Evolutionary conservation across 129 eudicot species (phyloP).

Genomic region (Artemisia argyi): DNA sequence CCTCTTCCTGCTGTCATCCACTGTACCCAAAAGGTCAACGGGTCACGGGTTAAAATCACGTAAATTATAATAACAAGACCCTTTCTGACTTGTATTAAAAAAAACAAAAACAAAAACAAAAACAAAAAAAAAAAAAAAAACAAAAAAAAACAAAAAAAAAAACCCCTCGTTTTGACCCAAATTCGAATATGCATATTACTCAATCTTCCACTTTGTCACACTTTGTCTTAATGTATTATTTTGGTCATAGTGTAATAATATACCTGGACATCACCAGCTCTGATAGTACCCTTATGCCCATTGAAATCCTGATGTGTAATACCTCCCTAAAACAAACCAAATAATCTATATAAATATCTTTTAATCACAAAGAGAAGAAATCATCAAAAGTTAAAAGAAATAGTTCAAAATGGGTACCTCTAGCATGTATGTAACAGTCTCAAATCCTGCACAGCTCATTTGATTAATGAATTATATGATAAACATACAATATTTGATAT

Average conservation of each 20-base stretch:
- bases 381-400: background rate
- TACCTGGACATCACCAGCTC: conserved; percentile 93
- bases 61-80: background rate
- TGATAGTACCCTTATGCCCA: conserved; percentile 86
- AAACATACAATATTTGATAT: background rate
- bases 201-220: background rate
- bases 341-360: conserved; percentile 2
- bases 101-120: too few relatives aligned
- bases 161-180: background rate
- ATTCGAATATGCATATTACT: background rate
- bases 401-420: conserved; percentile 7
- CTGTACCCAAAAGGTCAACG: conserved; percentile 38
- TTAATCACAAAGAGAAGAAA: background rate
- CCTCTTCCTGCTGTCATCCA: conserved; percentile 99
- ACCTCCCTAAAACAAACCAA: conserved; percentile 54
- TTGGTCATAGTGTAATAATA: background rate
- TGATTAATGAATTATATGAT: background rate
- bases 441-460: background rate
- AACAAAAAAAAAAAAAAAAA: too few relatives aligned
- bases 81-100: background rate
- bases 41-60: background rate
- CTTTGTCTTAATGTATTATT: too few relatives aligned
- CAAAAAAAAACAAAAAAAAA: too few relatives aligned
- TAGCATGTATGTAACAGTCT: conserved; percentile 13
- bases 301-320: conserved; percentile 90